Percentiles rank a stretch among this genome's conserved stretches.
Evolutionary conservation across 2,329 filamentous ascomycete species (phyloP).

Genomic region (Aspergillus eucalypticola): DNA sequence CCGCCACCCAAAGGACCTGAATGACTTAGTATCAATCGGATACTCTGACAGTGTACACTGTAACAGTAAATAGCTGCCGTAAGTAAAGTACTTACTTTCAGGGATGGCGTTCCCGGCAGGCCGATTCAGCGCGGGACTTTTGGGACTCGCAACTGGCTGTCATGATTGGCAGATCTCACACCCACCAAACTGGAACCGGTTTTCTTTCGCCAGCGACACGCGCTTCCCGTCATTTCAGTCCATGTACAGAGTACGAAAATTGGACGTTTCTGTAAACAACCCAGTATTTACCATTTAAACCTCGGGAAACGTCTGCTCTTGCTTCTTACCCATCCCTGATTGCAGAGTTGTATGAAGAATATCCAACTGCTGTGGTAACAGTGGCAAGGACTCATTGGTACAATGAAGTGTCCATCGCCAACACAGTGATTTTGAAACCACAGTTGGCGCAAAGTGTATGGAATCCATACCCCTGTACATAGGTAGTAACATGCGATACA

Average conservation of each 20-base stretch:
- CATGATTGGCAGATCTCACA: conserved; percentile 8
- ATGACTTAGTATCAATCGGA: neutral
- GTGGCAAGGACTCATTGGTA: neutral
- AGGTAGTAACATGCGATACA: neutral
- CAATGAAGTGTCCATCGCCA: neutral
- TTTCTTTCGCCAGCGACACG: conserved; percentile 4
- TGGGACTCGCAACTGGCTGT: neutral
- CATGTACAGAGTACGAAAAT: neutral
- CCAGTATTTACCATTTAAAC: neutral
- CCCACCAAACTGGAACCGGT: conserved; percentile 16
- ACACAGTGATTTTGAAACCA: neutral
- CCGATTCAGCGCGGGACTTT: conserved; percentile 5
- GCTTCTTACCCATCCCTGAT: neutral
- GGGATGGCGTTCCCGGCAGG: conserved; percentile 5
- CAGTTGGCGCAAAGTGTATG: neutral
- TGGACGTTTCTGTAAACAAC: neutral
- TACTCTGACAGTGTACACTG: neutral
- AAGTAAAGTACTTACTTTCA: conserved; percentile 1
- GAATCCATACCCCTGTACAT: neutral
- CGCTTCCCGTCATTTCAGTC: neutral
- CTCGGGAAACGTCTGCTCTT: neutral
- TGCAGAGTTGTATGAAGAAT: neutral
- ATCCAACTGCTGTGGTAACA: neutral
- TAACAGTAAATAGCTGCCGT: neutral
- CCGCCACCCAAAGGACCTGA: neutral